These are phyloP conservation scores for Gymnopilus dilepis DNA, from an alignment of 768 basidiomycete genomes.

Conservation along the genomic window DNA sequence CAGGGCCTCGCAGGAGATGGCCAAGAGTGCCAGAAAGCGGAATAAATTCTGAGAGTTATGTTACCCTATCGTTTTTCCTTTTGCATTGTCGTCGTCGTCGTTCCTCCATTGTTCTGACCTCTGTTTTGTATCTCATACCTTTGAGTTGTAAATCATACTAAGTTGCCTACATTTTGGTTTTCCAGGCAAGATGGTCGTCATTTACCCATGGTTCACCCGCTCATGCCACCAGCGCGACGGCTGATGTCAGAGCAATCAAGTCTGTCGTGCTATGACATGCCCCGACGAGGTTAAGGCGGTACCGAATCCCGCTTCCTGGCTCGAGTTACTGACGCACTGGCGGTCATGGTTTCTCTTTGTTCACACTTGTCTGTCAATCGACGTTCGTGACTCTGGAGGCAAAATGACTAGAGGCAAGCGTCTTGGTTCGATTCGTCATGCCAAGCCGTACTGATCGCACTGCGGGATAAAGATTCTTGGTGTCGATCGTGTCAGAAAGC, in stretches of 20 bases:
- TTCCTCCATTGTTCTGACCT: constrained; percentile 2
- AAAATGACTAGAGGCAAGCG: not conserved
- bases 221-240: not conserved
- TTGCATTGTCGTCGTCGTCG: constrained; percentile 4
- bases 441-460: constrained; percentile 1
- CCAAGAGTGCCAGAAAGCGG: constrained; percentile 59
- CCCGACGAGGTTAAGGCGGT: not conserved
- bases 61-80: not conserved
- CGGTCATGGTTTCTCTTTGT: no score
- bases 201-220: not conserved
- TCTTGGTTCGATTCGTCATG: not conserved
- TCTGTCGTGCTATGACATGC: not conserved
- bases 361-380: not conserved
- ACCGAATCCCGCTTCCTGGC: not conserved
- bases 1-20: constrained; percentile 47
- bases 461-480: not conserved
- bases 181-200: not conserved
- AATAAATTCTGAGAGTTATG: constrained; percentile 56
- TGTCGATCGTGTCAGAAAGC: not conserved
- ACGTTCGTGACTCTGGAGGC: not conserved
- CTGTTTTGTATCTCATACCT: constrained; percentile 9
- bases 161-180: not conserved
- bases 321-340: no score
- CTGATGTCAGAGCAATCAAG: not conserved
- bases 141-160: not conserved